Percentiles rank a stretch among this genome's conserved stretches.
These are phyloP conservation scores for Magnolia officinalis DNA, from an alignment of 164 flowering plant species.

Conservation along the genomic window DNA sequence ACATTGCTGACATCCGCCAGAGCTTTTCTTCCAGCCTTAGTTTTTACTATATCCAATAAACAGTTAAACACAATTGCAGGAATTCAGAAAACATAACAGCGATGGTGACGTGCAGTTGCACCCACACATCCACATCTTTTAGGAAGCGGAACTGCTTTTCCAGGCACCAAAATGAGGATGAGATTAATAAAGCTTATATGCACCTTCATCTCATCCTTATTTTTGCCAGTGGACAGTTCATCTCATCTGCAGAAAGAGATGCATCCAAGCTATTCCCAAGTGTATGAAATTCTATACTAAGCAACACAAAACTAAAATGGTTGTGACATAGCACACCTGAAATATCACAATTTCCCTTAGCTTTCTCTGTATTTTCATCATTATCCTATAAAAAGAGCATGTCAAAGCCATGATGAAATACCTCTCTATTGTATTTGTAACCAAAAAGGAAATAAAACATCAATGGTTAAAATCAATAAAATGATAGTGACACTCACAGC, in stretches of 20 bases:
- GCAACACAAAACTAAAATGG: background rate
- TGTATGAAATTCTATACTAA: background rate
- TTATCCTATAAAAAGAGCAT: conserved; percentile 27
- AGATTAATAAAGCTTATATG: background rate
- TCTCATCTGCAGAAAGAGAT: background rate
- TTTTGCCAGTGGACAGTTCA: background rate
- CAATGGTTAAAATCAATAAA: background rate
- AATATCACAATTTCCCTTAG: conserved; percentile 24
- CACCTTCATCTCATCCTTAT: background rate
- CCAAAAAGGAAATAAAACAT: background rate
- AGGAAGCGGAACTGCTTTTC: background rate
- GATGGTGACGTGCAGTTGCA: background rate
- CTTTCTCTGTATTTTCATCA: conserved; percentile 25
- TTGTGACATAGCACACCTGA: conserved; percentile 31
- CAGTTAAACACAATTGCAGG: background rate
- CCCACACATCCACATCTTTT: background rate
- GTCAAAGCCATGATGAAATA: background rate
- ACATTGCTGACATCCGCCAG: conserved; percentile 64
- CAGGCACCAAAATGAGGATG: background rate
- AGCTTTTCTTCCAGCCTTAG: conserved; percentile 44
- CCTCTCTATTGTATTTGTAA: background rate
- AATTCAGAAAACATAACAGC: background rate
- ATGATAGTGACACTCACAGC: conserved; percentile 23
- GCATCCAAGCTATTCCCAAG: background rate
- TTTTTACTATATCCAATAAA: conserved; percentile 22